Percentiles rank a stretch among this genome's conserved stretches.
Conservation (phyloP, 495 filamentous ascomycete genomes). For the Xylaria acuta region DNA sequence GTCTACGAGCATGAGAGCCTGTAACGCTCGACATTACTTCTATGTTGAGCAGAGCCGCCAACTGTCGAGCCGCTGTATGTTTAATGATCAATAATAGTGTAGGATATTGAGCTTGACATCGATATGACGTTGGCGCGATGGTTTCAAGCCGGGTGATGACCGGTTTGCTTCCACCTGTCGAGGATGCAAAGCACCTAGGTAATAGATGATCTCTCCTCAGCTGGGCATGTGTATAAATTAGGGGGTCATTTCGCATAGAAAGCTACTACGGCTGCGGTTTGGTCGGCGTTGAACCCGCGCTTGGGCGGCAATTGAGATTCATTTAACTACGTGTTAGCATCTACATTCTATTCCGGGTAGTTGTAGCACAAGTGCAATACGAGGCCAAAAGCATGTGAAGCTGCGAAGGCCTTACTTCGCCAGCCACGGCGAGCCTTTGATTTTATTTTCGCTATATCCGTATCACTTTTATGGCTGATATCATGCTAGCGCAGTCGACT, state of each 20-base stretch:
- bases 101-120: slow-evolving; percentile 37
- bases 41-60: not conserved
- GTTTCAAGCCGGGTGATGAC: slow-evolving; percentile 17
- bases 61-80: slow-evolving; percentile 15
- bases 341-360: not conserved
- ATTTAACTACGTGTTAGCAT: not conserved
- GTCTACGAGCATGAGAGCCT: slow-evolving; percentile 28
- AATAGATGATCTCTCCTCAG: slow-evolving; percentile 44
- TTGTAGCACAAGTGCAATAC: not conserved
- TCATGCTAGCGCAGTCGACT: too few species aligned
- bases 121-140: slow-evolving; percentile 25
- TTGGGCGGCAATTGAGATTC: slow-evolving; percentile 37
- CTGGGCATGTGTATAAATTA: slow-evolving; percentile 41
- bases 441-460: not conserved
- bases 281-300: slow-evolving; percentile 40
- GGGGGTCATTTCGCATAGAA: slow-evolving; percentile 40
- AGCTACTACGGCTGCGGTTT: slow-evolving; percentile 37
- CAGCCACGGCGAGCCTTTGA: not conserved
- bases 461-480: too few species aligned
- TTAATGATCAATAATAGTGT: slow-evolving; percentile 35
- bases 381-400: not conserved
- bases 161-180: slow-evolving; percentile 19
- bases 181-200: slow-evolving; percentile 26
- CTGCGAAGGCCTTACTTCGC: not conserved
- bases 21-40: slow-evolving; percentile 23